Evolutionary conservation across 345 rosid species (phyloP), one percentile per base, ranked within the genome.

Genomic region (Leavenworthia alabamica): DNA sequence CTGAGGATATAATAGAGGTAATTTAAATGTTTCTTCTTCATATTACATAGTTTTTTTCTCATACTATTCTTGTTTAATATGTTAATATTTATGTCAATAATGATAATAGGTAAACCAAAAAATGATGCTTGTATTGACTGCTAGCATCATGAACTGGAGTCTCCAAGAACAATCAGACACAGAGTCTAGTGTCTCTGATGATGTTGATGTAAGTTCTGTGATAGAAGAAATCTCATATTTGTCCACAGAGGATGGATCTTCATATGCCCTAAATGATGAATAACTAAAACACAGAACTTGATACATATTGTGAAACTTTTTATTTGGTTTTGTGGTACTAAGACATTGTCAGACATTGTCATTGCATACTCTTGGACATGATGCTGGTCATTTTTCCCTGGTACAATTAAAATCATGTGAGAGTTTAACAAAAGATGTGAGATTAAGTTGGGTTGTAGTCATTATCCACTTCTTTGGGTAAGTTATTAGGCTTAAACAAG

Each of bases 1-100:
- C 93, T 19, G 98, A 92, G 78, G 97, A 92, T 76, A 87, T 92
- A 13, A 68, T 89, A 43, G 97, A 89, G 97, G 96, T 91, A 23
- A 23, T 23, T 23, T 23, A 23, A 23, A 23, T 23, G 24, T 23
- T 2, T 1, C 24, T 23, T 3, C 45, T 53, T 20, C 13, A 11
- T 26, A 20, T 3, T 11, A 3, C 9, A 4, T 22, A 41, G 1
- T 16, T 16, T 10, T 7, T n/a, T 7, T 13, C 43, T 29, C 10
- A 10, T 22, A 3, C 0, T 42, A 4, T 23, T 43, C 19, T 20
- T 0, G 41, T n/a, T 33, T 43, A 27, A 37, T 27, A 0, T 26
- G 9, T 24, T 10, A 13, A 6, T 39, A 13, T 27, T 27, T 45
- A 22, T 37, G 9, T 51, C 4, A 26, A 35, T 29, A 19, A 36